A percentile compares a stretch with the other conserved stretches of the same genome.
Evolutionary conservation across 129 eudicot species (phyloP).

Genomic region (Scalesia atractyloides): DNA sequence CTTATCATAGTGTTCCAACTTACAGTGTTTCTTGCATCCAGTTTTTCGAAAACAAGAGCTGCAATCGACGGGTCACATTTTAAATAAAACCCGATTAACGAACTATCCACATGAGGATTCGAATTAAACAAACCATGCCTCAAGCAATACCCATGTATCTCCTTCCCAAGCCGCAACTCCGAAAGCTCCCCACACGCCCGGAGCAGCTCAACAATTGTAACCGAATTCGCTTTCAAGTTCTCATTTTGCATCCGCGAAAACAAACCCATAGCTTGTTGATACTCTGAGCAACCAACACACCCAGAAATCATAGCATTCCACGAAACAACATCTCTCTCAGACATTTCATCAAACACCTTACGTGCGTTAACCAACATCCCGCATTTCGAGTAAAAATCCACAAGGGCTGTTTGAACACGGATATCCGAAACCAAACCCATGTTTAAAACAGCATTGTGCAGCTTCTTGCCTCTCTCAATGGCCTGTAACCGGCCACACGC

Average conservation of each 20-base stretch:
- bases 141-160: conserved; percentile 60
- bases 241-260: conserved; percentile 42
- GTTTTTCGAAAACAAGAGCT: conserved; percentile 32
- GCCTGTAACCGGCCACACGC: conserved; percentile 51
- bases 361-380: conserved; percentile 46
- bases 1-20: conserved; percentile 60
- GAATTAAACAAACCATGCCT: conserved; percentile 44
- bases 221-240: conserved; percentile 44
- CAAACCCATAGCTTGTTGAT: conserved; percentile 36
- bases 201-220: conserved; percentile 53
- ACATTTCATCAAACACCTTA: conserved; percentile 57
- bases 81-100: conserved; percentile 55
- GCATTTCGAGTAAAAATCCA: conserved; percentile 50
- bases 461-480: conserved; percentile 46
- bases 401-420: conserved; percentile 46
- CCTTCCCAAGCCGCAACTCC: conserved; percentile 48
- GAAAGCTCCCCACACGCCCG: conserved; percentile 46
- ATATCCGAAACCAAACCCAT: conserved; percentile 42
- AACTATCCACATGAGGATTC: conserved; percentile 45
- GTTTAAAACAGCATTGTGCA: conserved; percentile 31
- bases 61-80: conserved; percentile 47
- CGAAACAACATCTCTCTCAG: conserved; percentile 56
- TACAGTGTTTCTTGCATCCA: conserved; percentile 47
- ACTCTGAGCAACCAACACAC: conserved; percentile 46
- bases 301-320: conserved; percentile 73